Percentiles rank a stretch among this genome's conserved stretches.
Conservation (phyloP, 2,329 filamentous ascomycete genomes). For the Pseudocercospora vitis region DNA sequence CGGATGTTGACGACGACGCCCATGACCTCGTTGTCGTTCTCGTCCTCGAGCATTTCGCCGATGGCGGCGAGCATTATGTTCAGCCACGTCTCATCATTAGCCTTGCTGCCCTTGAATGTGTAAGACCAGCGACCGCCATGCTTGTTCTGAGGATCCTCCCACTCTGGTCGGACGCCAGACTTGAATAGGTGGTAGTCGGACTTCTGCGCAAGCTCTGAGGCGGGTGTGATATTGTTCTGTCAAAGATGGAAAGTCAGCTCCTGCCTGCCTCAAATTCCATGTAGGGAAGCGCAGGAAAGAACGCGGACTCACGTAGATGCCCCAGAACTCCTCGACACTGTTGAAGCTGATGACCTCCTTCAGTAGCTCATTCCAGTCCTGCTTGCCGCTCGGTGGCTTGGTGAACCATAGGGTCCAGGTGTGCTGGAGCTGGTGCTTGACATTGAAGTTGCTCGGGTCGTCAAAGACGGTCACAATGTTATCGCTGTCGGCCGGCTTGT, state of each 20-base stretch:
- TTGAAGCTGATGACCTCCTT: constrained; percentile 99
- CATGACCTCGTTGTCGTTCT: constrained; percentile 95
- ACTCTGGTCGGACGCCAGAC: constrained; percentile 92
- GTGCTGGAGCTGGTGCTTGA: constrained; percentile 97
- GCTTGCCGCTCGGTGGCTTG: constrained; percentile 89
- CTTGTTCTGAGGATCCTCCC: constrained; percentile 98
- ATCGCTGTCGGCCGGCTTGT: constrained; percentile 41
- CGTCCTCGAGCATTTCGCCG: constrained; percentile 93
- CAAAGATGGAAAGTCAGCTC: constrained; percentile 14
- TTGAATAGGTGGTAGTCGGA: constrained; percentile 99
- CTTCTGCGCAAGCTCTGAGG: constrained; percentile 93
- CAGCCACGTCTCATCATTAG: constrained; percentile 97
- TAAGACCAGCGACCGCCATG: constrained; percentile 99
- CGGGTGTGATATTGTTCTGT: constrained; percentile 97
- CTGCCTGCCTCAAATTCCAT: constrained; percentile 5
- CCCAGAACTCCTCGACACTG: constrained; percentile 99
- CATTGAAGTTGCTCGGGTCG: constrained; percentile 98
- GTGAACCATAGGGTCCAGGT: constrained; percentile 99
- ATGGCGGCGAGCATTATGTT: constrained; percentile 96
- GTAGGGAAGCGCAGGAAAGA: constrained; percentile 3
- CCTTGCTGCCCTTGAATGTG: constrained; percentile 91
- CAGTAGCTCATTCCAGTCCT: constrained; percentile 97
- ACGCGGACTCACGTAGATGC: constrained; percentile 78
- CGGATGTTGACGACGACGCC: constrained; percentile 98
- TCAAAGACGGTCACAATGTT: constrained; percentile 93